Percentiles rank a stretch among this genome's conserved stretches.
Conservation (phyloP, 768 basidiomycete genomes). For the Pleurotus pulmonarius region DNA sequence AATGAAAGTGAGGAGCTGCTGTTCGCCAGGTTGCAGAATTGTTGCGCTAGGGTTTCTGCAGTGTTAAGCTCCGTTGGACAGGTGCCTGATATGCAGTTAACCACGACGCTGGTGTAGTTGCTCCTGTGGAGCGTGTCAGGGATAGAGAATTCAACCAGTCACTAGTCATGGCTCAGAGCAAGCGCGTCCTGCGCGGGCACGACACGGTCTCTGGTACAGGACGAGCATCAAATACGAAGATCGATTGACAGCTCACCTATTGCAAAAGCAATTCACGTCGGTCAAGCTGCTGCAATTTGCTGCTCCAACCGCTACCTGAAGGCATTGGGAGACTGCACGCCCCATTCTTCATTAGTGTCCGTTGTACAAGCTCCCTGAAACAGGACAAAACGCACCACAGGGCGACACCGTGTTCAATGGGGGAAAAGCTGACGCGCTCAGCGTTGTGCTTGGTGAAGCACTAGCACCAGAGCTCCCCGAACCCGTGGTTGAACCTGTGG, state of each 20-base stretch:
- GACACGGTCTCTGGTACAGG: not conserved
- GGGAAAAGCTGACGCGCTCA: slow-evolving; percentile 33
- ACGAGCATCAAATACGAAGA: not conserved
- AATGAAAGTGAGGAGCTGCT: slow-evolving; percentile 32
- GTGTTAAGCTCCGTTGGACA: slow-evolving; percentile 34
- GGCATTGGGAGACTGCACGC: slow-evolving; percentile 40
- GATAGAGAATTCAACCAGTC: no score
- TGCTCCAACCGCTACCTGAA: slow-evolving; percentile 30
- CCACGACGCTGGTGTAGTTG: slow-evolving; percentile 31
- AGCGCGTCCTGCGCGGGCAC: no score
- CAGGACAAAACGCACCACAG: slow-evolving; percentile 28
- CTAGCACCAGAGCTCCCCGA: slow-evolving; percentile 11
- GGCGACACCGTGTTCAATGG: slow-evolving; percentile 31
- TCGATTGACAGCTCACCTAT: slow-evolving; percentile 22
- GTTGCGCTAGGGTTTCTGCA: slow-evolving; percentile 41
- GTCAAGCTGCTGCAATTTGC: slow-evolving; percentile 41
- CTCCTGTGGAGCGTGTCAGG: slow-evolving; percentile 15
- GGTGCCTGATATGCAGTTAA: slow-evolving; percentile 29
- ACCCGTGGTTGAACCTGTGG: slow-evolving; percentile 1
- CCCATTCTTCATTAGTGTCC: not conserved
- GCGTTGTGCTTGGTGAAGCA: slow-evolving; percentile 12
- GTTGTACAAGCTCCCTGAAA: not conserved
- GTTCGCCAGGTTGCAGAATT: slow-evolving; percentile 41
- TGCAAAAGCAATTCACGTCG: slow-evolving; percentile 49
- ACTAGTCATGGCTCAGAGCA: no score